Base-by-base conservation (phyloP, 768 basidiomycete genomes). In the Neoboletus brunneissimus region DNA sequence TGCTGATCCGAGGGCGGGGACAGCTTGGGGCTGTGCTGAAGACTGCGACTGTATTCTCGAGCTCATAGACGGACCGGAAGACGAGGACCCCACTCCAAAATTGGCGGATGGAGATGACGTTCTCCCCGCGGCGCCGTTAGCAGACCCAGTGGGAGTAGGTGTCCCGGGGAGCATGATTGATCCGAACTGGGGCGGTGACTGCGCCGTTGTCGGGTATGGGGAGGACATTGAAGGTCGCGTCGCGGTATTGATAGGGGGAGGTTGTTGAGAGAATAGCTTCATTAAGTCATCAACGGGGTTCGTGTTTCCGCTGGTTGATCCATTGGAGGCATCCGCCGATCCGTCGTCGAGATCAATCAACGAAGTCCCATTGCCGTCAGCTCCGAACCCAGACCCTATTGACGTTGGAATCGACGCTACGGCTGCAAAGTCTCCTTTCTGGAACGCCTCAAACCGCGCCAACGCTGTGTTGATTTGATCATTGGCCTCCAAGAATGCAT, bases 381-480 rank as follows among this genome's bases (percentile, higher is more conserved):
- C 12, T 1, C 57, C 51, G 34, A 75, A 66, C 15, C 65, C 63
- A 32, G 69, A 71, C 45, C 77, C 74, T 27, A 84, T 72, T 64
- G 88, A 84, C 5, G 78, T 67, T 4, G 89, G 91, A 56, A 90
- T 82, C 7, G 87, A 87, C 55, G 85, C 85, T 23, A 84, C 74
- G 9, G 86, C 85, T 18, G 78, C 80, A 67, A 85, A 95, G 73
- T 99, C 94, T 49, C 97, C 97, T 55, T 83, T 85, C 73, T 93
- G 93, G 81, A 89, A 98, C 0, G 93, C 87, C 56, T 98, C 94
- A 69, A 94, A 98, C 23, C 96, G 88, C 29, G 82, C 81, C 15
- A 98, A 72, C 15, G 94, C 93, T 20, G 84, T 89, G 75, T 99
- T 99, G 73, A 99, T 94, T 66, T 97, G 91, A 72, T 99, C 97